phyloP scores from a whole-genome alignment of 1,284 basidiomycete species.

The Malassezia vespertilionis region DNA sequence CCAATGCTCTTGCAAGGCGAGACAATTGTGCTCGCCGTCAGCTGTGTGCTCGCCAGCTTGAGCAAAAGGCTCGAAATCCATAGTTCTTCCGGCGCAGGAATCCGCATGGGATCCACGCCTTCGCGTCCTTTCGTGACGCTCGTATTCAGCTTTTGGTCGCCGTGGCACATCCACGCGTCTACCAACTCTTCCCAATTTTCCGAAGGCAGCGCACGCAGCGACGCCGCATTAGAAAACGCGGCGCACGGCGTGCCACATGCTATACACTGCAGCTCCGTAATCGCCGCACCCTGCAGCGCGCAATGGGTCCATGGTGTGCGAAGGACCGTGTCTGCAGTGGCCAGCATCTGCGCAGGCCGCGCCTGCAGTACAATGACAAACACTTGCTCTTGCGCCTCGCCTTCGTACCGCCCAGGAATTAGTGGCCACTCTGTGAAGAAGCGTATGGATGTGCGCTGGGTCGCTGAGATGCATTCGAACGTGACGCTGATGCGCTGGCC shows the following conservation, averaged over 20 bases:
- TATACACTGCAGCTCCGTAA: slow-evolving; percentile 1
- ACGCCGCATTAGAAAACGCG: not conserved
- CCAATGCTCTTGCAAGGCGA: not conserved
- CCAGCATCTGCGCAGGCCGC: not conserved
- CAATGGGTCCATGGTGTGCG: not conserved
- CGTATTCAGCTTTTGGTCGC: slow-evolving; percentile 57
- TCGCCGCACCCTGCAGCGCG: not conserved
- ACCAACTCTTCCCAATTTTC: slow-evolving; percentile 94
- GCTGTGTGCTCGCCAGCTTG: slow-evolving; percentile 3
- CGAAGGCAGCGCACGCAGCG: slow-evolving; percentile 74
- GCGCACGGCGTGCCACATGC: not conserved
- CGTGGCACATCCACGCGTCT: slow-evolving; percentile 96
- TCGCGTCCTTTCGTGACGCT: slow-evolving; percentile 11
- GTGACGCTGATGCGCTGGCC: too few species aligned
- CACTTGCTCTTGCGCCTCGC: not conserved
- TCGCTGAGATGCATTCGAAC: too few species aligned
- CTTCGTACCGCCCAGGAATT: not conserved
- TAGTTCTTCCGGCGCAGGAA: not conserved
- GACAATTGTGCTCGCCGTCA: not conserved
- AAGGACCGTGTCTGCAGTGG: not conserved
- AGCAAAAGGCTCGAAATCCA: slow-evolving; percentile 11
- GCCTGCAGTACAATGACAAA: not conserved
- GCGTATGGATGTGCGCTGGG: too few species aligned
- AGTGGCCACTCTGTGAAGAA: slow-evolving; percentile 1
- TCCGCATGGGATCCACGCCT: slow-evolving; percentile 1